phyloP scores from a whole-genome alignment of 1,284 basidiomycete species.

The Apiotrichum laibachii region DNA sequence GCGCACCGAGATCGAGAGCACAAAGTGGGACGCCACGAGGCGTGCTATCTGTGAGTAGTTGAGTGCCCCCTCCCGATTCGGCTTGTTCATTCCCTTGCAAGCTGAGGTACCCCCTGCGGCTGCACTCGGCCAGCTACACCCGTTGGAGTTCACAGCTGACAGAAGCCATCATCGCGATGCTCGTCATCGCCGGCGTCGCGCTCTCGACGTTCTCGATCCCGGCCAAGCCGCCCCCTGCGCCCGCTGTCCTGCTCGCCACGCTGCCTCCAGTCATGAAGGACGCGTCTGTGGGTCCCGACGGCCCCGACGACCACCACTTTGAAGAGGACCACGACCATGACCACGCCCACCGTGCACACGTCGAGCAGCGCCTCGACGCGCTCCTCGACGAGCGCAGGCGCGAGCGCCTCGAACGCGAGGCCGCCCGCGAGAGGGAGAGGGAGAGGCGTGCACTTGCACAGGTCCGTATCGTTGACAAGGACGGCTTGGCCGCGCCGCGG shows the following conservation, averaged over 20 bases:
- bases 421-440: background rate
- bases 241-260: background rate
- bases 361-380: constrained; percentile 1
- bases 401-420: too few relatives aligned
- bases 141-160: too few relatives aligned
- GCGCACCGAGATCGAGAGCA: constrained; percentile 78
- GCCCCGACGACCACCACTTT: constrained; percentile 5
- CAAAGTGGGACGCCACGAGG: constrained; percentile 87
- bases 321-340: constrained; percentile 3
- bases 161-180: constrained; percentile 41
- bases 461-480: too few relatives aligned
- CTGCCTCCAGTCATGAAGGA: constrained; percentile 15
- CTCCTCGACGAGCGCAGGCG: constrained; percentile 3
- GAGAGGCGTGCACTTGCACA: background rate
- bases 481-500: background rate
- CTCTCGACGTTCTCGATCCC: constrained; percentile 13
- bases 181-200: constrained; percentile 20
- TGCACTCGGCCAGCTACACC: too few relatives aligned
- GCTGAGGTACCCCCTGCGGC: too few relatives aligned
- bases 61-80: background rate
- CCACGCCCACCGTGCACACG: background rate
- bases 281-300: constrained; percentile 30
- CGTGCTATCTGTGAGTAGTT: constrained; percentile 69
- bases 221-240: constrained; percentile 9
- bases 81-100: too few relatives aligned